Evolutionary conservation across 495 filamentous ascomycete genomes (phyloP), one percentile per base, ranked within the genome.

Genomic region (Endocarpon pusillum): DNA sequence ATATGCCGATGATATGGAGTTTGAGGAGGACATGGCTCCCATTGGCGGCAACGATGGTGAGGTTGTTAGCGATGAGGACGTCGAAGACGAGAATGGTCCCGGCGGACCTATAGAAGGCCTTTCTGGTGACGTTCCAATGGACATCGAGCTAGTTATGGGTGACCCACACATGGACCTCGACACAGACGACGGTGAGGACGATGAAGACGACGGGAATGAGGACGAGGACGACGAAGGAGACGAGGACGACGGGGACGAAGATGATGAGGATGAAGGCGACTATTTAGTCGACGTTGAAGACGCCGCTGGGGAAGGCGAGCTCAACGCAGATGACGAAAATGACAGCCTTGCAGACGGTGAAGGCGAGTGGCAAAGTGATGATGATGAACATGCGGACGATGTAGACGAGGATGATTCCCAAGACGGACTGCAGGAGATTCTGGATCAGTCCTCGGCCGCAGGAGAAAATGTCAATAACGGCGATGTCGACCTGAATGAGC

Each of bases 1-100:
- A 21, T 89, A 83, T 40, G 79, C 71, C 31, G 85, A 92, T 19
- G 86, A 87, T 37, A 86, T 94, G 66, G 84, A 82, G 32, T 85
- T 86, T 42, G 80, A 84, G 7, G 86, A 87, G 36, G 84, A 82
- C 12, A 71, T 74, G 49, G 73, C 67, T 1, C 68, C 67, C 33
- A 24, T 60, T 12, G 45, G 50, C 17, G 78, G 83, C 49, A 74
- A 80, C 36, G 86, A 94, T 53, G 85, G 82, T 6, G 82, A 92
- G 42, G 63, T 75, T 18, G 72, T 89, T 30, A 91, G 83, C 44
- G 89, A 93, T 44, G 85, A 94, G 33, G 86, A 94, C 33, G 75
- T 81, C 36, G 86, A 81, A 30, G 69, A 75, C 21, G 65, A 74
- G 44, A 79, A 77, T 39, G 77, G 67, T 22, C n/a, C n/a, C n/a